phyloP scores from a whole-genome alignment of 2,329 filamentous ascomycete genomes.

The Sclerotinia sclerotiorum region DNA sequence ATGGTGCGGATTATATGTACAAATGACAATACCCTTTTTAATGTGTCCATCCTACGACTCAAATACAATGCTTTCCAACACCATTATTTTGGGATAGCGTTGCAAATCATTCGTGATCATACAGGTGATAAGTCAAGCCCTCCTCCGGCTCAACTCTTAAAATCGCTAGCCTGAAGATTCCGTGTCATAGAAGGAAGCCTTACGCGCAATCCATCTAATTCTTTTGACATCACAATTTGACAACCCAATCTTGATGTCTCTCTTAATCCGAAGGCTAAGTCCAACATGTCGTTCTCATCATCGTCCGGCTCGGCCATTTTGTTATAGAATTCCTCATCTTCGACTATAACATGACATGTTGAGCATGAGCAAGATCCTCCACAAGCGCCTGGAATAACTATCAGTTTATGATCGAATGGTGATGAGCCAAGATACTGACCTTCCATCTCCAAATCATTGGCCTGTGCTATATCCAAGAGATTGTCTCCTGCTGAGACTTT shows the following conservation, averaged over 20 bases:
- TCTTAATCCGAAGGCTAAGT: conserved; percentile 71
- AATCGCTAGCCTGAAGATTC: conserved; percentile 95
- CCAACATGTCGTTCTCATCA: conserved; percentile 71
- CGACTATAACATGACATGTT: conserved; percentile 73
- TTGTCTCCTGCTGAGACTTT: conserved; percentile 86
- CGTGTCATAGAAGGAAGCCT: conserved; percentile 89
- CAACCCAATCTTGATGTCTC: conserved; percentile 58
- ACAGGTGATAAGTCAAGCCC: neutral
- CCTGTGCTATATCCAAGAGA: conserved; percentile 90
- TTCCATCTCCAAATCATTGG: conserved; percentile 96
- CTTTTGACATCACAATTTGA: conserved; percentile 80
- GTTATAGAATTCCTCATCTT: conserved; percentile 61
- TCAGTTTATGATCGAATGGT: neutral
- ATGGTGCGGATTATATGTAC: conserved; percentile 30
- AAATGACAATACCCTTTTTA: conserved; percentile 31
- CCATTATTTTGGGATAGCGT: neutral
- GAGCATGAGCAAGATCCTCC: conserved; percentile 78
- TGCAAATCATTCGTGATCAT: conserved; percentile 4
- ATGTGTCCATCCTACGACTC: conserved; percentile 24
- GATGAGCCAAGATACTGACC: conserved; percentile 47
- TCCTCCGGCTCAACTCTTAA: conserved; percentile 45
- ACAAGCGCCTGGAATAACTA: conserved; percentile 64
- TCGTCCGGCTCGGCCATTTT: conserved; percentile 61
- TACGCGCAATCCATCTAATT: conserved; percentile 82
- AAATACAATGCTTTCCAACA: conserved; percentile 8